Evolutionary conservation across 306 rosid genomes (phyloP).

Genomic region (Argentina anserina): DNA sequence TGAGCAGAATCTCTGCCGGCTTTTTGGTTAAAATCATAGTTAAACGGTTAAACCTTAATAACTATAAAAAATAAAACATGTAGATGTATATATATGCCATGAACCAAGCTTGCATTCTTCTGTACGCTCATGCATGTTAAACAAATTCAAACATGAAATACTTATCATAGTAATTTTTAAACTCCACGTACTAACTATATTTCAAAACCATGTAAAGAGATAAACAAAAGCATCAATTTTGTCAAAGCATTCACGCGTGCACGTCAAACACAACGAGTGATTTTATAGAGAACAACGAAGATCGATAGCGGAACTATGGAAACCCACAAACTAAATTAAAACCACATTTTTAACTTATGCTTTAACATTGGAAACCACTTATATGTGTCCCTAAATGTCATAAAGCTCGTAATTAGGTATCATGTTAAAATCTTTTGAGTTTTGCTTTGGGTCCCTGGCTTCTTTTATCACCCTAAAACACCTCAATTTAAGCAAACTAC

Average conservation of each 20-base stretch:
- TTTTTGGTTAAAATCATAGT: background rate
- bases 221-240: background rate
- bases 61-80: too few relatives aligned
- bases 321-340: background rate
- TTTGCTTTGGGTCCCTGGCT: background rate
- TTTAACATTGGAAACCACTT: background rate
- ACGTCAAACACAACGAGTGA: background rate
- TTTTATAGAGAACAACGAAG: background rate
- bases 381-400: background rate
- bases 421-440: background rate
- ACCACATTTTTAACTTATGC: background rate
- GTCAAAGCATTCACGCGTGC: conserved; percentile 4
- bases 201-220: background rate
- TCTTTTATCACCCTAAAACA: background rate
- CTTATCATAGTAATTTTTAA: background rate
- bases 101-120: conserved; percentile 14
- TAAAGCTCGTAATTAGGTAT: background rate
- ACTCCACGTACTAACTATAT: background rate
- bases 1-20: background rate
- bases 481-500: background rate
- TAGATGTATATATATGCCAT: too few relatives aligned
- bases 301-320: background rate
- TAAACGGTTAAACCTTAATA: too few relatives aligned
- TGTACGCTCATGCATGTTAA: conserved; percentile 9
- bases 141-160: background rate